phyloP scores from a whole-genome alignment of 129 eudicot genomes.

The Heracleum sosnowskyi region DNA sequence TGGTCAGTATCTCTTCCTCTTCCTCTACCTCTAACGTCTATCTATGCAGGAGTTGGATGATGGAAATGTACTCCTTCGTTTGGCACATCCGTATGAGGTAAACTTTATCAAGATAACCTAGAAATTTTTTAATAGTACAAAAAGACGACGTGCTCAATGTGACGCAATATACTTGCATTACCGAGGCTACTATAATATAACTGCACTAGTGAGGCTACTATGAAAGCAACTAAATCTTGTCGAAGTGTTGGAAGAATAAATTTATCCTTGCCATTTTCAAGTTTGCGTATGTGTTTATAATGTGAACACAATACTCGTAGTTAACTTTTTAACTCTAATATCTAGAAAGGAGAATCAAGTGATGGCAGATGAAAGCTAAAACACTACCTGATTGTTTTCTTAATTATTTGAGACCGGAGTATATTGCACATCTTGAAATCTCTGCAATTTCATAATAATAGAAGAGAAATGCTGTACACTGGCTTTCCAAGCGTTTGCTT shows the following conservation, averaged over 20 bases:
- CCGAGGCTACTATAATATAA: neutral
- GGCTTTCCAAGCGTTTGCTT: no score
- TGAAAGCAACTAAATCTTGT: neutral
- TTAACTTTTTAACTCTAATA: neutral
- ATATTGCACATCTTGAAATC: neutral
- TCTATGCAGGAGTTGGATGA: constrained; percentile 61
- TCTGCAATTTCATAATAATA: neutral
- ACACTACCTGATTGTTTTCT: neutral
- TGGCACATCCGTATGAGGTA: constrained; percentile 92
- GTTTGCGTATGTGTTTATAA: neutral
- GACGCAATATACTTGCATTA: neutral
- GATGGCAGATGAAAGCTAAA: neutral
- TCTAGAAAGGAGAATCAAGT: neutral
- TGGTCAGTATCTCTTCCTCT: neutral
- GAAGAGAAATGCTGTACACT: constrained; percentile 1
- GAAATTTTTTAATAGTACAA: neutral
- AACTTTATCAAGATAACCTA: neutral
- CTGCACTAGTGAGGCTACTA: neutral
- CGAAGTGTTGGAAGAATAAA: neutral
- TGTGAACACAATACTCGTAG: neutral
- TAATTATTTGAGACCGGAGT: neutral
- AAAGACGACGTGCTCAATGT: neutral
- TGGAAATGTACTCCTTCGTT: constrained; percentile 66
- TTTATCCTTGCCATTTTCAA: neutral
- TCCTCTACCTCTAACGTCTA: constrained; percentile 17